Conservation (phyloP, 176 grass and related monocot species). For the Pontederia paniculata region DNA sequence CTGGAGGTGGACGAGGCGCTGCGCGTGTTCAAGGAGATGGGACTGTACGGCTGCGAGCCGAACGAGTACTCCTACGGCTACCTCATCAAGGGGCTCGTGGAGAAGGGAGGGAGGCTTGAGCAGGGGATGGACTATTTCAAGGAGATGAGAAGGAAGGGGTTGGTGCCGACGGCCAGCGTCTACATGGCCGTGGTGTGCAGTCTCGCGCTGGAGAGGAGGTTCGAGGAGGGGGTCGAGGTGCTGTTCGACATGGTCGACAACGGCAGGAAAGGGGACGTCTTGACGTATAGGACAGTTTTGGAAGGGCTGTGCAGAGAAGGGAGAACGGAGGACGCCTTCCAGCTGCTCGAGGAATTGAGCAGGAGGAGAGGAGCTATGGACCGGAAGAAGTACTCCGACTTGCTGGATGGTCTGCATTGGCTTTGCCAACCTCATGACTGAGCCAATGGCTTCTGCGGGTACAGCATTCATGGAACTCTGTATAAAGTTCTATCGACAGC, state of each 20-base stretch:
- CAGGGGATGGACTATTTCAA: constrained; percentile 33
- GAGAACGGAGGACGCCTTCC: constrained; percentile 44
- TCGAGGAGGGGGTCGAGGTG: constrained; percentile 50
- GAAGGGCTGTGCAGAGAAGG: constrained; percentile 77
- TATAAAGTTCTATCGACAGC: no score
- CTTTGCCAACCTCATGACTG: constrained; percentile 42
- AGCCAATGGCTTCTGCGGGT: neutral
- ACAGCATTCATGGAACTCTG: no score
- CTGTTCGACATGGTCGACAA: constrained; percentile 67
- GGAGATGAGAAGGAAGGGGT: constrained; percentile 50
- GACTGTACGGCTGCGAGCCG: constrained; percentile 63
- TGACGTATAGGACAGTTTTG: constrained; percentile 84
- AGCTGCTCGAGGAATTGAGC: constrained; percentile 51
- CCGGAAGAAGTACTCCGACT: constrained; percentile 54
- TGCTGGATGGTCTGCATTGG: constrained; percentile 86
- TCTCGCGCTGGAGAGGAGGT: constrained; percentile 56
- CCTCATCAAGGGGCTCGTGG: constrained; percentile 68
- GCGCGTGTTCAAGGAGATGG: constrained; percentile 75
- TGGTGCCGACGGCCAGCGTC: constrained; percentile 40
- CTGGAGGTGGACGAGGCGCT: constrained; percentile 75
- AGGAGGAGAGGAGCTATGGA: constrained; percentile 44
- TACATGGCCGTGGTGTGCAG: constrained; percentile 62
- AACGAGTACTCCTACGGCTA: constrained; percentile 82
- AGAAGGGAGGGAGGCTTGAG: constrained; percentile 59
- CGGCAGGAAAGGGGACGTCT: constrained; percentile 51